These are phyloP conservation scores for Colletotrichum spaethianum DNA, from an alignment of 2,329 filamentous ascomycete species.

Conservation along the genomic window DNA sequence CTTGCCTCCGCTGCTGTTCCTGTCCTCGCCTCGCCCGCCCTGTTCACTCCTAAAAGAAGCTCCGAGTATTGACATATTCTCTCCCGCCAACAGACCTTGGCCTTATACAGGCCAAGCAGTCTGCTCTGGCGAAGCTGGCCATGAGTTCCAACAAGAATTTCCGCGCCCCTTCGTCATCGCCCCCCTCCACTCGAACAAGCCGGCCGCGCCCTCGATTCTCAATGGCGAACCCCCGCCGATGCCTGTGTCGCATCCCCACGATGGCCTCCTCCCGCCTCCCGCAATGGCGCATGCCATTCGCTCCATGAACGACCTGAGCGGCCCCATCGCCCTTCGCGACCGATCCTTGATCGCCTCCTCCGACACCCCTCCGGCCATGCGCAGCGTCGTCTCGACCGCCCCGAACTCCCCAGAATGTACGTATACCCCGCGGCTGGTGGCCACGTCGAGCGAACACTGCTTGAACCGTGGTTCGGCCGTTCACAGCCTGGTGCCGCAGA, in stretches of 20 bases:
- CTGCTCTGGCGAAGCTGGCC: slow-evolving; percentile 60
- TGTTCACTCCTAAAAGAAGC: neutral
- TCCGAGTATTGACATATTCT: slow-evolving; percentile 22
- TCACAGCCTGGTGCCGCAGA: slow-evolving; percentile 6
- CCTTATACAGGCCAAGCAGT: slow-evolving; percentile 55
- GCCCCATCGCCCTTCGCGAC: slow-evolving; percentile 47
- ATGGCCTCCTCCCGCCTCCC: slow-evolving; percentile 48
- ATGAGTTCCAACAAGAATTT: slow-evolving; percentile 55
- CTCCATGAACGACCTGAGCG: slow-evolving; percentile 59
- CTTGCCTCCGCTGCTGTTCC: neutral
- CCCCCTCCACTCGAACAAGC: slow-evolving; percentile 47
- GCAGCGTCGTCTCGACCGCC: slow-evolving; percentile 71
- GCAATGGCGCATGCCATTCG: slow-evolving; percentile 58
- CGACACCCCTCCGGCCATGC: slow-evolving; percentile 69
- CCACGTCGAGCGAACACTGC: slow-evolving; percentile 13
- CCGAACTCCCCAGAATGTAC: slow-evolving; percentile 73
- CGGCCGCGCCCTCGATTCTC: slow-evolving; percentile 13
- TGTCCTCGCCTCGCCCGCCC: neutral
- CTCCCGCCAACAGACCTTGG: slow-evolving; percentile 43
- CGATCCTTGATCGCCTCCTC: slow-evolving; percentile 45
- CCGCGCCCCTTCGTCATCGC: slow-evolving; percentile 43
- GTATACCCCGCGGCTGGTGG: slow-evolving; percentile 46
- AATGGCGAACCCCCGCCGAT: slow-evolving; percentile 43
- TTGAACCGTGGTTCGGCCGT: slow-evolving; percentile 10
- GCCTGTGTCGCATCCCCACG: slow-evolving; percentile 47